phyloP scores from a whole-genome alignment of 148 eudicot genomes.

The Silene latifolia region DNA sequence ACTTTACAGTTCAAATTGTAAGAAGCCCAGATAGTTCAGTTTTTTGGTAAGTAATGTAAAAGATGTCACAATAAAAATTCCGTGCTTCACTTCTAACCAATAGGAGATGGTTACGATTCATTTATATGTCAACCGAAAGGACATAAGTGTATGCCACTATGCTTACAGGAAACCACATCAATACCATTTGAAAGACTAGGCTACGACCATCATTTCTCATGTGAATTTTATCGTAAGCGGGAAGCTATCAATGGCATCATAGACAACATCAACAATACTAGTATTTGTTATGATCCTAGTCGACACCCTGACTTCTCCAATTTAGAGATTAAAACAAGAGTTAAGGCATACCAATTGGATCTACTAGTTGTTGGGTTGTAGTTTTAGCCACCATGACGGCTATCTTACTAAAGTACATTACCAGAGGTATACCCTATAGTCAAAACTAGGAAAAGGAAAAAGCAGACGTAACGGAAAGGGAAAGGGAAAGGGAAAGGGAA shows the following conservation, averaged over 20 bases:
- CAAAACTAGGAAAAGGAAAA: neutral
- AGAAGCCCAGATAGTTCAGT: neutral
- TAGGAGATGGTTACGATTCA: neutral
- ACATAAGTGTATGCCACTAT: neutral
- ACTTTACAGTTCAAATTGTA: neutral
- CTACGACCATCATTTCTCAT: neutral
- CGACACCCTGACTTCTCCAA: neutral
- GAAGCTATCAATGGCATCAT: neutral
- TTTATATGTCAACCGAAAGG: neutral
- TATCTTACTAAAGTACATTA: conserved; percentile 1
- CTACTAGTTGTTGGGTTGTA: neutral
- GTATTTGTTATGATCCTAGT: neutral
- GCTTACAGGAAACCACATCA: neutral
- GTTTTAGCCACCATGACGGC: neutral
- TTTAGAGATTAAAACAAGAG: neutral
- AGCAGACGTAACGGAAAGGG: neutral
- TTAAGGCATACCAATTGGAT: neutral
- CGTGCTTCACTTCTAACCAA: neutral
- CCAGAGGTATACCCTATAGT: neutral
- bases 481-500: too few species aligned
- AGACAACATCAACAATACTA: neutral
- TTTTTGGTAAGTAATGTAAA: neutral
- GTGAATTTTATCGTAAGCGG: neutral
- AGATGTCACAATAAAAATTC: neutral
- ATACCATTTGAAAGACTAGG: neutral